phyloP scores from a whole-genome alignment of 2,329 filamentous ascomycete species.

The Tolypocladium nubicola region DNA sequence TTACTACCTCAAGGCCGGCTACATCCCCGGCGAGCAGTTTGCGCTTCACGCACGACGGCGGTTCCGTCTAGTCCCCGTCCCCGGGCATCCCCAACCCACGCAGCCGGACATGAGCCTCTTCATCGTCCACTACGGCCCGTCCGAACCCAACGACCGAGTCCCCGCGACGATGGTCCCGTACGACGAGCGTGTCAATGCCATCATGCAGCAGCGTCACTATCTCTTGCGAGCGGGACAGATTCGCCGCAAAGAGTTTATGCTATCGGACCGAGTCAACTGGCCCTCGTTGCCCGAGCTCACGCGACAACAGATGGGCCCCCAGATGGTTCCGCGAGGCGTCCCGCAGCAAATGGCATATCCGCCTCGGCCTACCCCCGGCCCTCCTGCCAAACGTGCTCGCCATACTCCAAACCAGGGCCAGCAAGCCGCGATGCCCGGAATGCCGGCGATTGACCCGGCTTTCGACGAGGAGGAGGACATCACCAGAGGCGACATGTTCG shows the following conservation, averaged over 20 bases:
- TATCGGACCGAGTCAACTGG: constrained; percentile 84
- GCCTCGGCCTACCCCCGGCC: constrained; percentile 35
- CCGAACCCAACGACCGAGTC: constrained; percentile 63
- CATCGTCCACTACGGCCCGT: constrained; percentile 81
- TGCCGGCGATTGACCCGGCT: constrained; percentile 27
- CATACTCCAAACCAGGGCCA: constrained; percentile 32
- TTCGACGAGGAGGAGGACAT: constrained; percentile 88
- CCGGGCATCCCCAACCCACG: constrained; percentile 57
- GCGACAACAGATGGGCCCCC: constrained; percentile 38
- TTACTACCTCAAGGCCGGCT: constrained; percentile 73
- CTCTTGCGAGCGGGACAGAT: constrained; percentile 71
- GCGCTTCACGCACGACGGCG: constrained; percentile 72
- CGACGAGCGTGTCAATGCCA: constrained; percentile 47
- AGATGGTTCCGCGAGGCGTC: constrained; percentile 34
- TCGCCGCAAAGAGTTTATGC: constrained; percentile 86
- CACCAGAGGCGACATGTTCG: constrained; percentile 77
- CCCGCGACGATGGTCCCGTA: constrained; percentile 58
- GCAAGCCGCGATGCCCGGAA: constrained; percentile 25
- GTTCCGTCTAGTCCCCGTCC: constrained; percentile 71
- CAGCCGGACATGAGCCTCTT: constrained; percentile 74
- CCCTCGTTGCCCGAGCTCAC: constrained; percentile 59
- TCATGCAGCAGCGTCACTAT: constrained; percentile 51
- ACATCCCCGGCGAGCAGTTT: constrained; percentile 61
- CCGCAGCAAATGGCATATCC: constrained; percentile 55
- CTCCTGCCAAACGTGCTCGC: constrained; percentile 44